Percentiles rank a stretch among this genome's conserved stretches.
phyloP scores from a whole-genome alignment of 805 yeast genomes.

The Tetrapisispora arboricola region DNA sequence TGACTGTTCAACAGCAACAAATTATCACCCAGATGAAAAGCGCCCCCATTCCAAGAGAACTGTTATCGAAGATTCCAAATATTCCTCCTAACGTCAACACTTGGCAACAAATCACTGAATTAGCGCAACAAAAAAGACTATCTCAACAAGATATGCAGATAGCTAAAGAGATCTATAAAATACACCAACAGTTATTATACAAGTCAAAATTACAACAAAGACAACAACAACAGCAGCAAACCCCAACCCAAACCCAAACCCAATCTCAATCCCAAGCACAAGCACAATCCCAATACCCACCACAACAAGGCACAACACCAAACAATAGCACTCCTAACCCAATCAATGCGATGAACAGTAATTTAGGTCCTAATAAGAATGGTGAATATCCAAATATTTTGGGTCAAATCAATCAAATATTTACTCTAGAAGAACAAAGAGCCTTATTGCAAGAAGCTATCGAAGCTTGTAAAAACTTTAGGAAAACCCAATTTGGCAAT shows the following conservation, averaged over 20 bases:
- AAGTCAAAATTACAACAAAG: slow-evolving; percentile 34
- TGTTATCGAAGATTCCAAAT: slow-evolving; percentile 20
- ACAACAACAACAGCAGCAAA: slow-evolving; percentile 20
- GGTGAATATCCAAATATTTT: slow-evolving; percentile 27
- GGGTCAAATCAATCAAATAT: slow-evolving; percentile 27
- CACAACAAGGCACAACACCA: neutral
- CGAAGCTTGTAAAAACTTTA: slow-evolving; percentile 29
- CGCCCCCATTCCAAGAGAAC: slow-evolving; percentile 41
- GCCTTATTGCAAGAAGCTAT: slow-evolving; percentile 28
- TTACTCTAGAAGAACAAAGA: slow-evolving; percentile 29
- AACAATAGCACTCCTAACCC: slow-evolving; percentile 16
- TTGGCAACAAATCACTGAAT: slow-evolving; percentile 43
- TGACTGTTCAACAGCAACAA: slow-evolving; percentile 18
- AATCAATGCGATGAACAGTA: slow-evolving; percentile 20
- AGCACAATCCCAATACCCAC: slow-evolving; percentile 2
- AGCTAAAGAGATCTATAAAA: slow-evolving; percentile 39
- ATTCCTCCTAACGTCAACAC: slow-evolving; percentile 65
- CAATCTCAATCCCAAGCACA: slow-evolving; percentile 17
- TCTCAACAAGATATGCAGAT: slow-evolving; percentile 26
- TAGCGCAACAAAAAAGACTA: slow-evolving; percentile 27
- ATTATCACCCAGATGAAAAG: slow-evolving; percentile 43
- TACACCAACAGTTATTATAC: slow-evolving; percentile 51
- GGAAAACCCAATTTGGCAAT: slow-evolving; percentile 24
- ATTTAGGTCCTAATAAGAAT: slow-evolving; percentile 20
- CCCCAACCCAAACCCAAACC: slow-evolving; percentile 16